phyloP scores from a whole-genome alignment of 2,329 filamentous ascomycete species.

The Microdochium nivale region DNA sequence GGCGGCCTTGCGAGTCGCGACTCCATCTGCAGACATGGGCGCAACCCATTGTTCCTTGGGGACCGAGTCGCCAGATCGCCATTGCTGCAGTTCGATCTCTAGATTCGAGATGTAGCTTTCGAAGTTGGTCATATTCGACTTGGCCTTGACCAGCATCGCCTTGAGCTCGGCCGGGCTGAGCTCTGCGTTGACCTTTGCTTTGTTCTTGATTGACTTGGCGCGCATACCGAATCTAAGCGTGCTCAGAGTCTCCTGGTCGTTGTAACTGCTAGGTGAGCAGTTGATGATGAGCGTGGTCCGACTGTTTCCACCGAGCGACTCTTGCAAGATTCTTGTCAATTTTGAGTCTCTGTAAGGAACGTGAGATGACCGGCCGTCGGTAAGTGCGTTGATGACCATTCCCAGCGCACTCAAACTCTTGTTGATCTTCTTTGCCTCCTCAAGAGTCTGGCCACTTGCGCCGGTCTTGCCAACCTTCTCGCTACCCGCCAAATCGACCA shows the following conservation, averaged over 20 bases:
- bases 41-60: conserved; percentile 84
- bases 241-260: conserved; percentile 87
- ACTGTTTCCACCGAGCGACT: conserved; percentile 94
- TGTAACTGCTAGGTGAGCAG: conserved; percentile 97
- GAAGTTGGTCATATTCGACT: conserved; percentile 81
- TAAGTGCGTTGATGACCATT: conserved; percentile 98
- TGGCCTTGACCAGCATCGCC: conserved; percentile 82
- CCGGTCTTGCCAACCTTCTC: conserved; percentile 99
- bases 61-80: conserved; percentile 82
- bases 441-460: conserved; percentile 90
- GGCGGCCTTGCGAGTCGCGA: conserved; percentile 12
- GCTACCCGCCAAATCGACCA: conserved; percentile 95
- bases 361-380: conserved; percentile 93
- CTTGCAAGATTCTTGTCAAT: conserved; percentile 92
- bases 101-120: conserved; percentile 77
- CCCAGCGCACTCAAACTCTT: conserved; percentile 96
- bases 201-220: conserved; percentile 99
- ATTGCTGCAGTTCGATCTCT: conserved; percentile 76
- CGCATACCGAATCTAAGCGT: conserved; percentile 92
- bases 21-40: conserved; percentile 46
- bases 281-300: conserved; percentile 98
- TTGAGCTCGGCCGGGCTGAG: conserved; percentile 95
- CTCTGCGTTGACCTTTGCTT: conserved; percentile 98
- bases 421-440: conserved; percentile 99
- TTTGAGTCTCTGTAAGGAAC: conserved; percentile 97